Evolutionary conservation across 805 yeast species (phyloP).

Genomic region (Tetrapisispora pingtungensis): DNA sequence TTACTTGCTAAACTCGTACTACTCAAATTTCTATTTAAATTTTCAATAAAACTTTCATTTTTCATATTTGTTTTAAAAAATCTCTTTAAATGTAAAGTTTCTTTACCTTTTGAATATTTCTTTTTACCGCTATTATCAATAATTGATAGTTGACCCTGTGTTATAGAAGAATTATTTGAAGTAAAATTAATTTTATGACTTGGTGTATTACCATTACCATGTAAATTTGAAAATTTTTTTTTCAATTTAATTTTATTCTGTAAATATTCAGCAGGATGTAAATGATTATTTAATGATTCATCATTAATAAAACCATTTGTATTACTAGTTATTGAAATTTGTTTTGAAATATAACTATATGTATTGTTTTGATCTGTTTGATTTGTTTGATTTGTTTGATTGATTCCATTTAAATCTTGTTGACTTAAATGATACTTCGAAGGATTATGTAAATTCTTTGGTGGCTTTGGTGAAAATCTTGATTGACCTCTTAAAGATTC

Average conservation of each 20-base stretch:
- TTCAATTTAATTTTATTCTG: constrained; percentile 20
- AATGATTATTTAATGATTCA: constrained; percentile 11
- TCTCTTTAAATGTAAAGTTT: constrained; percentile 33
- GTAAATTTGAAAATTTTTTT: constrained; percentile 3
- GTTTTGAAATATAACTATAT: background rate
- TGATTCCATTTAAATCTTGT: too few species aligned
- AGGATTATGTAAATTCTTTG: constrained; percentile 10
- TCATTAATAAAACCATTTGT: background rate
- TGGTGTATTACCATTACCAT: background rate
- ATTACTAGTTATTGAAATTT: background rate
- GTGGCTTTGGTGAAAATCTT: too few species aligned
- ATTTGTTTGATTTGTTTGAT: background rate
- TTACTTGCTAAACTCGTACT: background rate
- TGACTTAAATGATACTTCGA: constrained; percentile 1
- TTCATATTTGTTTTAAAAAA: constrained; percentile 38
- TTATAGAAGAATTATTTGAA: background rate
- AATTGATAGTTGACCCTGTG: background rate
- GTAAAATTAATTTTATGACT: background rate
- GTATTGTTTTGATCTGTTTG: background rate
- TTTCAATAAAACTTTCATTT: constrained; percentile 1
- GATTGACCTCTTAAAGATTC: background rate
- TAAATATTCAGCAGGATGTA: constrained; percentile 24
- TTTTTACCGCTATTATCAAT: background rate
- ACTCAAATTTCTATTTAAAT: constrained; percentile 1
- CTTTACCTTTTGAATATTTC: constrained; percentile 9